These are phyloP conservation scores for Pseudophaeomoniella oleicola DNA, from an alignment of 2,329 filamentous ascomycete species.

Conservation along the genomic window DNA sequence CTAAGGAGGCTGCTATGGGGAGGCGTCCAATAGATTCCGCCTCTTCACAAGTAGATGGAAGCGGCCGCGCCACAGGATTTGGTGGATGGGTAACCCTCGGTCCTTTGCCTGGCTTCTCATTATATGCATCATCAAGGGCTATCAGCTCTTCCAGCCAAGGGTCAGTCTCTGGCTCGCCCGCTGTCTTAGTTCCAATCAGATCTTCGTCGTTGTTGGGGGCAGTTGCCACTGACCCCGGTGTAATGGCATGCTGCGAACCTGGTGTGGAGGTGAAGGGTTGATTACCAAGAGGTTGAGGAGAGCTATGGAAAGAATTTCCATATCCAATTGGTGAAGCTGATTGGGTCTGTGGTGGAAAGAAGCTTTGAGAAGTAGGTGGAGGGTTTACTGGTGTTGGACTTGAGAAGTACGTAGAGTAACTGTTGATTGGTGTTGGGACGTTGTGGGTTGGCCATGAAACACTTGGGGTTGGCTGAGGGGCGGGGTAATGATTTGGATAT, in stretches of 20 bases:
- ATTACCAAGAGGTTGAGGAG: slow-evolving; percentile 2
- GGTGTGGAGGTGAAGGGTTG: slow-evolving; percentile 3
- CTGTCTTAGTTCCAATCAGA: not conserved
- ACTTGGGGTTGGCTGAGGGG: not conserved
- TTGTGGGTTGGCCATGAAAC: not conserved
- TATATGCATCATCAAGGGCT: slow-evolving; percentile 5
- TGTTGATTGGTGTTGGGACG: not conserved
- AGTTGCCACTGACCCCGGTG: not conserved
- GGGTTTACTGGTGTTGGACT: not conserved
- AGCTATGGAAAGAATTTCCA: slow-evolving; percentile 4
- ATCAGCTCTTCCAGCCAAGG: slow-evolving; percentile 10
- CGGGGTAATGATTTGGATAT: not conserved
- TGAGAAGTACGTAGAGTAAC: not conserved
- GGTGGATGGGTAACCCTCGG: slow-evolving; percentile 11
- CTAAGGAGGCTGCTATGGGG: slow-evolving; percentile 8
- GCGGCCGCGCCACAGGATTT: slow-evolving; percentile 12
- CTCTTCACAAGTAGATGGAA: slow-evolving; percentile 13
- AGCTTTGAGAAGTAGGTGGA: not conserved
- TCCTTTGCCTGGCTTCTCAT: slow-evolving; percentile 5
- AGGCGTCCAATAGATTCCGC: slow-evolving; percentile 14
- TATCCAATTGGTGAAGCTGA: slow-evolving; percentile 2
- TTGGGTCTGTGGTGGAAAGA: slow-evolving; percentile 2
- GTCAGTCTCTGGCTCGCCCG: slow-evolving; percentile 2
- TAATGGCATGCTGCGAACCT: not conserved
- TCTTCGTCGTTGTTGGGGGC: not conserved